Evolutionary conservation across 2,329 filamentous ascomycete species (phyloP).

Genomic region (Pseudonectria foliicola): DNA sequence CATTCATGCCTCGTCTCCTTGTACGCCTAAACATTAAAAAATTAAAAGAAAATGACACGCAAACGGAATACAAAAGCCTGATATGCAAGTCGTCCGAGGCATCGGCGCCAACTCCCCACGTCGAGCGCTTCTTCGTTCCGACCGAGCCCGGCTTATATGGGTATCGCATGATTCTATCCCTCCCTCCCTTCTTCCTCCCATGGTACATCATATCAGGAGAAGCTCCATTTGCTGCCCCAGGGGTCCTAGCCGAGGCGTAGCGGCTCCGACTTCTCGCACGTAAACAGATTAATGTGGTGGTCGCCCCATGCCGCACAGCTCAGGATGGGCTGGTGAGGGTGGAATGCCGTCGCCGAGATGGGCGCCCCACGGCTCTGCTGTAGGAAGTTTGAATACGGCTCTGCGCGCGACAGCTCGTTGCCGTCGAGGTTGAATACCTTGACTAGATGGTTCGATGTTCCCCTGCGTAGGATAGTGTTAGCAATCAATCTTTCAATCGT

Average conservation of each 20-base stretch:
- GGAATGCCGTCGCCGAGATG: conserved; percentile 86
- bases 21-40: no score
- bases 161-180: no score
- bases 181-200: background rate
- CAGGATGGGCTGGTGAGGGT: conserved; percentile 88
- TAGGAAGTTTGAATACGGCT: conserved; percentile 85
- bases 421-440: conserved; percentile 90
- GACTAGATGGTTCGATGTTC: conserved; percentile 79
- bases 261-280: conserved; percentile 49
- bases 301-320: conserved; percentile 82
- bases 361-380: conserved; percentile 73
- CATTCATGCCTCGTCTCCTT: no score
- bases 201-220: conserved; percentile 6
- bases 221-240: conserved; percentile 12
- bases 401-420: conserved; percentile 69
- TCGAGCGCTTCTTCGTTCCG: no score
- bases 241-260: conserved; percentile 22
- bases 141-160: no score
- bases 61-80: no score
- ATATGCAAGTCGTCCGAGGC: no score
- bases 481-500: conserved; percentile 8
- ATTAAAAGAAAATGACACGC: no score
- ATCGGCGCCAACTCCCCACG: no score
- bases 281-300: conserved; percentile 84
- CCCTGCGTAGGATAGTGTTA: conserved; percentile 45